Evolutionary conservation across 257 asterid species (phyloP).

Genomic region (Lavandula angustifolia): DNA sequence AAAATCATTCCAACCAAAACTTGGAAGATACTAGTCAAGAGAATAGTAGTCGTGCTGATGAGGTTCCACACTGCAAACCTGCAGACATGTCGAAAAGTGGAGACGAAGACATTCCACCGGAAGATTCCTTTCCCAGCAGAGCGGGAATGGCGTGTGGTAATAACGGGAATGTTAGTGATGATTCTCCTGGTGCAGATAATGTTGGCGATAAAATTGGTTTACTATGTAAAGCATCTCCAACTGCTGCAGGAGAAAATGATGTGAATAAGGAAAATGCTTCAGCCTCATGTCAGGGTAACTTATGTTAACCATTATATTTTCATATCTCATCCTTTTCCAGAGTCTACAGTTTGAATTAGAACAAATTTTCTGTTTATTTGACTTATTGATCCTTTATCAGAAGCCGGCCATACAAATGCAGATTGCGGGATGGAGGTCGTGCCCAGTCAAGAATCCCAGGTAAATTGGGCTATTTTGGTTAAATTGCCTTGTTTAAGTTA

Average conservation of each 20-base stretch:
- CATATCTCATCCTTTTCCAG: conserved; percentile 19
- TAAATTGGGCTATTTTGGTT: conserved; percentile 34
- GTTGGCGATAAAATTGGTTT: conserved; percentile 31
- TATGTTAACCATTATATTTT: conserved; percentile 22
- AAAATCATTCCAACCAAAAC: conserved; percentile 35
- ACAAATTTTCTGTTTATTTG: conserved; percentile 38
- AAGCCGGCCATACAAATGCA: conserved; percentile 38
- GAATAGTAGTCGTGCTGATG: conserved; percentile 39
- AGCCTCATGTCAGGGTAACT: conserved; percentile 39
- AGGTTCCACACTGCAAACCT: conserved; percentile 38
- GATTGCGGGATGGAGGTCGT: conserved; percentile 37
- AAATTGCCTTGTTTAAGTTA: conserved; percentile 21
- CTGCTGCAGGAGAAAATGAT: conserved; percentile 39
- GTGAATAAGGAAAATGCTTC: conserved; percentile 41
- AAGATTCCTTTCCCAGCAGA: conserved; percentile 42
- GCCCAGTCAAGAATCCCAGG: conserved; percentile 56
- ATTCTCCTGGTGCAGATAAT: conserved; percentile 38
- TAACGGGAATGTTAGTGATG: conserved; percentile 41
- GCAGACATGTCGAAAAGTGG: conserved; percentile 40
- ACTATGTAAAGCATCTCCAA: conserved; percentile 37
- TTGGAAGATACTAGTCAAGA: conserved; percentile 38
- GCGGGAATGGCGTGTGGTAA: conserved; percentile 33
- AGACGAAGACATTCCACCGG: conserved; percentile 37
- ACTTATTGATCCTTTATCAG: conserved; percentile 40
- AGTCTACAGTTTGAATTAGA: conserved; percentile 34